These are phyloP conservation scores for Panellus pusillus DNA, from an alignment of 768 basidiomycete genomes.

Conservation along the genomic window DNA sequence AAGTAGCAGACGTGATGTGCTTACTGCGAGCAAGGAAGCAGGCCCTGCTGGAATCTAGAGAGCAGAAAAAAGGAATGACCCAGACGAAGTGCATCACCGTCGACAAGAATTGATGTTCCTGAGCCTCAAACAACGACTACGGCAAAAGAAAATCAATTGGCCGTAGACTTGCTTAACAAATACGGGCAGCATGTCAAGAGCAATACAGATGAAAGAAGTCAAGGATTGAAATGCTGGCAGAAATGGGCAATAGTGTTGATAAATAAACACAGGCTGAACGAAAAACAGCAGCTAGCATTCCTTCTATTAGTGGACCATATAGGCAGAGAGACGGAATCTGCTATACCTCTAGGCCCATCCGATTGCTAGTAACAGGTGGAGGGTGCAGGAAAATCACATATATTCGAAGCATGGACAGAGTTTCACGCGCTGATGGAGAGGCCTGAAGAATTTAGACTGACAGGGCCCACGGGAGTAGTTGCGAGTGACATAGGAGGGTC, in stretches of 20 bases:
- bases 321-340: not conserved
- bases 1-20: too few relatives aligned
- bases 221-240: not conserved
- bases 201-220: not conserved
- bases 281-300: not conserved
- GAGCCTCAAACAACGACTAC: too few relatives aligned
- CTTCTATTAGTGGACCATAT: not conserved
- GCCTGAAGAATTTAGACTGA: not conserved
- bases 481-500: slow-evolving; percentile 21
- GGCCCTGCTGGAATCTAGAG: too few relatives aligned
- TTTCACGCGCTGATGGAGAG: slow-evolving; percentile 9
- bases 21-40: not conserved
- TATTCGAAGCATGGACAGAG: slow-evolving; percentile 20
- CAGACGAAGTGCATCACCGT: too few relatives aligned
- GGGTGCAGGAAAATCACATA: slow-evolving; percentile 24
- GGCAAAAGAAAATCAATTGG: too few relatives aligned
- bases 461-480: slow-evolving; percentile 24
- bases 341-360: not conserved
- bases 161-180: too few relatives aligned
- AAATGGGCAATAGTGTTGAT: not conserved
- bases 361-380: slow-evolving; percentile 21
- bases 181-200: too few relatives aligned
- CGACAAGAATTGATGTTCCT: too few relatives aligned
- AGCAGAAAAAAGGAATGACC: too few relatives aligned
- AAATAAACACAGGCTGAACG: not conserved